Base-by-base conservation (phyloP, 2,329 filamentous ascomycete species). In the Fonsecaea pedrosoi region DNA sequence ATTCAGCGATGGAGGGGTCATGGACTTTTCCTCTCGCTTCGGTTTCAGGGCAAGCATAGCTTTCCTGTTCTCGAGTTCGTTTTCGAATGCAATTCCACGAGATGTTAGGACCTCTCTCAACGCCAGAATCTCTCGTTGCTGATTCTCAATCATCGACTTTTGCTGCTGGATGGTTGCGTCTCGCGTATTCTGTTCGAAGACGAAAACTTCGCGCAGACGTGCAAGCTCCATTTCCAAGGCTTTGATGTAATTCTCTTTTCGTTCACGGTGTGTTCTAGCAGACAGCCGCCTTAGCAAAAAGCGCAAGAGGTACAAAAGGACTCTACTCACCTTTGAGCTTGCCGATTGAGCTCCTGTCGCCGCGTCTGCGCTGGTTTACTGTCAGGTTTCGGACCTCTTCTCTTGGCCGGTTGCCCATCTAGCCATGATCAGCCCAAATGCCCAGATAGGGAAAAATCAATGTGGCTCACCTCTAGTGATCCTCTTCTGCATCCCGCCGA, bases 171-270 rank as follows among this genome's bases (percentile, higher is more conserved):
- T 68, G 18, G 77, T 74, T 25, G 74, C 64, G 37, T 66, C 60
- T n/a, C 55, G 63, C 37, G 61, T 45, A 56, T 69, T 72, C 60
- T 79, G 78, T 74, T 88, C 89, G 75, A 89, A 94, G n/a, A 90
- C 85, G 67, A 79, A 82, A 7, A 76, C 76, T 76, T 97, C 93
- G 77, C 96, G 95, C 53, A 98, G 83, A 57, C 92, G 89, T 21
- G 96, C 84, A 4, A 98, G 91, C 79, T 98, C 93, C 75, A 94
- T 90, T 79, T 99, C 95, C 15, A 98, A 86, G 10, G 91, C 89
- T 78, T 96, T 96, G 82, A 97, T 96, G 78, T 98, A 98, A 74
- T 93, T 86, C 80, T 98, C 95, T 78, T 98, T 98, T 72, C 95
- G 89, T 81, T 98, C 95, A 64, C 95, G 92, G 79, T 99, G 95